Base-by-base conservation (phyloP, 139 green algal species). In the Chlamydomonas sp. region DNA sequence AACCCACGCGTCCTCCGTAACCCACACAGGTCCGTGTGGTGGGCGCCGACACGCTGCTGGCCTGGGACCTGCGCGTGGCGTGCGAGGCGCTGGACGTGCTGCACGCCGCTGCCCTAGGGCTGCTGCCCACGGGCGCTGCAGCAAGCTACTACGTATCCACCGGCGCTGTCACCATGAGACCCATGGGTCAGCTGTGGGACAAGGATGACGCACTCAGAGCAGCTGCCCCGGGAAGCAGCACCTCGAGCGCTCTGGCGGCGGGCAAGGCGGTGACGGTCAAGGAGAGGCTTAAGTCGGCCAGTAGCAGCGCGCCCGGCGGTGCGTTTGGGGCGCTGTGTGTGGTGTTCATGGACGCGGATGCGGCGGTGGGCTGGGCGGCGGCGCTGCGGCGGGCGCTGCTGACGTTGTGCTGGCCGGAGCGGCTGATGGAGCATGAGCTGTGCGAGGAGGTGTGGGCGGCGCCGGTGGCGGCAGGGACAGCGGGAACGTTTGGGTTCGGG, bases 401-500 rank as follows among this genome's bases (percentile, higher is more conserved):
- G 8, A 1, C 1, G 82, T 12, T 86, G 31, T n/a, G 6, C 1
- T 86, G 82, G 82, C 60, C 71, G 0, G 1, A 6, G 2, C 71
- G 63, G 82, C 82, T 86, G 58, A 60, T 86, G 71, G 82, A 79
- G 12, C 82, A 86, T 12, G 82, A 78, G 72, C 61, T 86, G 60
- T 20, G 10, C 8, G 82, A 86, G 49, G 82, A 86, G 82, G 82
- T 79, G 78, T 2, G 77, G 7, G 61, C 1, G n/a, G 20, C 6
- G 58, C 7, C 20, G 78, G 61, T 17, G 77, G 77, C 18, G 4
- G 60, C 61, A 18, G 18, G 5, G 31, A 8, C 3, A 4, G 60
- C 61, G 7, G 18, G 5, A 9, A 8, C 3, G 31, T 62, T 31
- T 62, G 5, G 5, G 31, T 61, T 62, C 8, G 5, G 17, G 31